Evolutionary conservation across 2,329 filamentous ascomycete species (phyloP).

Genomic region (Aspergillus hiratsukae): DNA sequence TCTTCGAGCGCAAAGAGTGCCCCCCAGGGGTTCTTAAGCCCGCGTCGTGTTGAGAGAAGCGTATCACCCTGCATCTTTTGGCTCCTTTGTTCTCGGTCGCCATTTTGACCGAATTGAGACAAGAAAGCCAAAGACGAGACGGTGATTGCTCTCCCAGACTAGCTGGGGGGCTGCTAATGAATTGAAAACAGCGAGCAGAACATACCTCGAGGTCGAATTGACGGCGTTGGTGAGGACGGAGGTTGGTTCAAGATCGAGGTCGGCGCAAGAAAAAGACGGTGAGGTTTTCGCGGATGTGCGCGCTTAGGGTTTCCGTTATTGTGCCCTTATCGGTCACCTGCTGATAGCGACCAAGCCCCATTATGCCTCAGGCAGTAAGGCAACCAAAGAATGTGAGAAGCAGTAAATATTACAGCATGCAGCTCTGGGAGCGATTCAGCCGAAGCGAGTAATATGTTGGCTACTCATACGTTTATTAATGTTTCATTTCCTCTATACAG

Average conservation of each 20-base stretch:
- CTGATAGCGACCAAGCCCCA: neutral
- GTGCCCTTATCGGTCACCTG: constrained; percentile 32
- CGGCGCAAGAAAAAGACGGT: constrained; percentile 14
- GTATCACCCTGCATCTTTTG: constrained; percentile 35
- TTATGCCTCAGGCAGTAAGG: constrained; percentile 13
- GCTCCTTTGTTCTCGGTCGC: constrained; percentile 4
- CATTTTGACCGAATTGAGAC: neutral
- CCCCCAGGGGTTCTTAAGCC: constrained; percentile 67
- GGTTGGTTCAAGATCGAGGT: constrained; percentile 12
- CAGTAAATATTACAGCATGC: too few relatives aligned
- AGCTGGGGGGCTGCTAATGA: constrained; percentile 36
- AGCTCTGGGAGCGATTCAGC: neutral
- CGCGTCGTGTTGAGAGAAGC: constrained; percentile 45
- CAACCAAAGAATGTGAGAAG: neutral
- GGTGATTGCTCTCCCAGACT: constrained; percentile 44
- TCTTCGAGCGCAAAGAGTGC: constrained; percentile 66
- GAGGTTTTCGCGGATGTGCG: constrained; percentile 29
- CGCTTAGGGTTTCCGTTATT: constrained; percentile 24
- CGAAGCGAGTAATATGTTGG: neutral
- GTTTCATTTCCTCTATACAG: constrained; percentile 23
- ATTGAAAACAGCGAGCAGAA: constrained; percentile 20
- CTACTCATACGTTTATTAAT: constrained; percentile 4
- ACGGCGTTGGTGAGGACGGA: constrained; percentile 26
- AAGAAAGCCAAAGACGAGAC: constrained; percentile 15
- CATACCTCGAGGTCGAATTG: constrained; percentile 39